Percentiles rank a stretch among this genome's conserved stretches.
Evolutionary conservation across 129 eudicot genomes (phyloP).

Genomic region (Lonicera japonica): DNA sequence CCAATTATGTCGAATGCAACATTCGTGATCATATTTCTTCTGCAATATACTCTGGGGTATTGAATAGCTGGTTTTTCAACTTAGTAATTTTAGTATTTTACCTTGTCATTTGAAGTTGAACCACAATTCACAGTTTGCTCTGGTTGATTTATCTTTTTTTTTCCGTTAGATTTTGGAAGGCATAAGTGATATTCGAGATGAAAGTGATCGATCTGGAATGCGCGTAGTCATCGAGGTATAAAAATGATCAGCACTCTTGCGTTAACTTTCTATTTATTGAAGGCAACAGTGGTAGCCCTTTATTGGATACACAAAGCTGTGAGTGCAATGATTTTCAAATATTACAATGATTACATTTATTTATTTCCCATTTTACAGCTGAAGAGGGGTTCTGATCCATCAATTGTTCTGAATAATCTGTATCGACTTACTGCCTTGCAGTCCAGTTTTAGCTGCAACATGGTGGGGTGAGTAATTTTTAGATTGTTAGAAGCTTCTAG

Average conservation of each 20-base stretch:
- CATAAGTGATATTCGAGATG: slow-evolving; percentile 95
- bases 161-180: slow-evolving; percentile 69
- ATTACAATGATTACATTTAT: background rate
- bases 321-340: slow-evolving; percentile 2
- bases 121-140: background rate
- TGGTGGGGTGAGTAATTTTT: slow-evolving; percentile 83
- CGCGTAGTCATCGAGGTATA: slow-evolving; percentile 95
- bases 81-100: background rate
- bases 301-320: background rate
- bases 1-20: too few relatives aligned
- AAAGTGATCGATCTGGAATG: slow-evolving; percentile 98
- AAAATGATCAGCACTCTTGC: slow-evolving; percentile 10
- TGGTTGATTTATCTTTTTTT: slow-evolving; percentile 1
- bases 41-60: background rate
- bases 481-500: background rate
- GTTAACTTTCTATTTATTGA: slow-evolving; percentile 6
- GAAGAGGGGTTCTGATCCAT: slow-evolving; percentile 85
- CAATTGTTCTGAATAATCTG: slow-evolving; percentile 76
- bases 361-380: slow-evolving; percentile 42
- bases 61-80: background rate
- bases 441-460: slow-evolving; percentile 92
- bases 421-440: slow-evolving; percentile 90
- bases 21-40: too few relatives aligned
- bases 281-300: background rate
- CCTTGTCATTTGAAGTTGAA: background rate